Evolutionary conservation across 2,329 filamentous ascomycete genomes (phyloP), one percentile per base, ranked within the genome.

Genomic region (Neofusicoccum cordaticola): DNA sequence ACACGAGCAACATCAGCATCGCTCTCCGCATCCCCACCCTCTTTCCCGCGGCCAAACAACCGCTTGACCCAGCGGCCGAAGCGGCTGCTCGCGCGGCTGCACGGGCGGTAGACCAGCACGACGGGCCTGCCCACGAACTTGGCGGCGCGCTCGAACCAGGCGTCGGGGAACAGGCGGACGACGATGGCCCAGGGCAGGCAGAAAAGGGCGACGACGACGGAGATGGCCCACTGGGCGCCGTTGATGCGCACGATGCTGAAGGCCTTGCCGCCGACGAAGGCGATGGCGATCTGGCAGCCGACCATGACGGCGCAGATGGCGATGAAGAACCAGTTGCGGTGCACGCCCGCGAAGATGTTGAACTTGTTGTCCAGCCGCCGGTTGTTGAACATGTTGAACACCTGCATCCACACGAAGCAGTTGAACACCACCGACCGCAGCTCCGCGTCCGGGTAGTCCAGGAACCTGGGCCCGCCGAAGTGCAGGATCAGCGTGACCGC

Each of bases 391-490:
- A 96, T 90, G 79, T 98, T 98, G 82, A 98, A 98, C 71, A 98
- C 96, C 72, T 98, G 94, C 93, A 98, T 97, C 94, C 94, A 98
- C 62, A 97, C 94, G 75, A 98, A 98, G 0, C 92, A 94, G 82
- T 98, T 98, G 85, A 98, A 98, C 6, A 98, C 91, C 53, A 98
- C 84, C 2, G 92, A 96, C 63, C 88, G 83, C 66, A 96, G 83
- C 12, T 78, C 72, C 5, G 84, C 74, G 41, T 80, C 72, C 34
- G 82, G 78, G 69, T 88, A 86, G 12, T 81, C 81, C 15, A 92
- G 82, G 15, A 92, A 87, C 39, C 72, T 79, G 65, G 78, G 78
- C 52, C 84, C 87, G 37, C 86, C 92, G 70, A 93, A 98, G 72
- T 86, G 91, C 63, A 90, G 78, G 13, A 90, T 85, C 5, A 91